phyloP scores from a whole-genome alignment of 371 early-diverging fungal genomes.

The Apophysomyces elegans region DNA sequence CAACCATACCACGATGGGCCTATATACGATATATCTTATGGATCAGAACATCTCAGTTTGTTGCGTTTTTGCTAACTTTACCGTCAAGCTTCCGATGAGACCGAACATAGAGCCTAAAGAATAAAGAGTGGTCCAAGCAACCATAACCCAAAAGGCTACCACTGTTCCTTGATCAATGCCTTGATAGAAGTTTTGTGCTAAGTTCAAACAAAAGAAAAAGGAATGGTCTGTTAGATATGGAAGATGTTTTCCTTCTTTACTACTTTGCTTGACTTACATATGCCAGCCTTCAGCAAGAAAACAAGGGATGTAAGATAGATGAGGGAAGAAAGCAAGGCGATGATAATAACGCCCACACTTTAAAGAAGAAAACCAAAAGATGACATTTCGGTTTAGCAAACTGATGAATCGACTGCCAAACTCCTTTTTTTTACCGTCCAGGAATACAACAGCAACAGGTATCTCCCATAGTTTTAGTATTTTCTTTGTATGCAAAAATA shows the following conservation, averaged over 20 bases:
- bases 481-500: neutral
- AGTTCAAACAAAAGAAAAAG: neutral
- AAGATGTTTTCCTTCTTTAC: neutral
- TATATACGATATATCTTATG: constrained; percentile 5
- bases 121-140: constrained; percentile 12
- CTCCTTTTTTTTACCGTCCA: constrained; percentile 11
- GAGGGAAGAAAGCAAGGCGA: constrained; percentile 17
- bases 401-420: neutral
- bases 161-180: neutral
- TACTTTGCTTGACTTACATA: neutral
- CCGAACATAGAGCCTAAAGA: constrained; percentile 24
- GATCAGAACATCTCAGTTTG: constrained; percentile 6
- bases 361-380: neutral
- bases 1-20: constrained; percentile 1
- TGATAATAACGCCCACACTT: constrained; percentile 20
- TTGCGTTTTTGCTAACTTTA: constrained; percentile 27
- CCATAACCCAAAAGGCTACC: neutral
- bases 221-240: neutral
- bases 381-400: neutral
- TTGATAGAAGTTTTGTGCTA: neutral
- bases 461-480: neutral
- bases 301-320: neutral
- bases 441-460: constrained; percentile 27
- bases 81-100: constrained; percentile 25
- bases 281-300: neutral